Evolutionary conservation across 495 filamentous ascomycete species (phyloP), one percentile per base, ranked within the genome.

Genomic region (Penicillium maclennaniae): DNA sequence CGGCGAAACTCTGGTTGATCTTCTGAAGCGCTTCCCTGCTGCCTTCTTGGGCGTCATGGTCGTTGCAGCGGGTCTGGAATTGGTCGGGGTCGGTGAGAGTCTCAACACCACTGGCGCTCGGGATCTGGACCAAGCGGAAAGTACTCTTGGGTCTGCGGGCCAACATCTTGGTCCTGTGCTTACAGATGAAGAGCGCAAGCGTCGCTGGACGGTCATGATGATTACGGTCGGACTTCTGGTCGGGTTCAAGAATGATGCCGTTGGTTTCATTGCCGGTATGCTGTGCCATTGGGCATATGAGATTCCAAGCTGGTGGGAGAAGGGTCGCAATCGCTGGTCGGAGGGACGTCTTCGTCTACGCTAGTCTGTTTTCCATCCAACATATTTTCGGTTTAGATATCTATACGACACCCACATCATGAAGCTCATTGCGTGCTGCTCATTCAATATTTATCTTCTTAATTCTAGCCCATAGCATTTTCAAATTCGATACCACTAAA

Each of bases 181-280:
- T 21, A 80, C 76, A 9, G 85, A 85, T 31, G 74, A 77, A 49
- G 86, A 89, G 61, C 77, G 83, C 28, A 77, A 76, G 44, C 82
- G 87, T 58, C 75, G 89, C 26, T 95, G 89, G 86, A 86, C 81
- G 27, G 83, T 95, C 0, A 95, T 96, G 91, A 79, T 93, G 58
- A 82, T 91, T 47, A 97, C 92, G 38, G 83, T 88, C 23, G 91
- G 86, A 1, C 77, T 84, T 16, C 74, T 91, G 53, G 67, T 97
- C 17, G 89, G 89, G n/a, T 95, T 95, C 55, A 85, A 80, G 68
- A 96, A 96, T 65, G 90, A 92, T 67, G 90, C 84, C 15, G 78
- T 95, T 16, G 92, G 92, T 0, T 96, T 97, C 61, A 51, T 86
- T 19, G 89, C 86, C 0, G 92, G 92, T 0, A 79, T 93, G 76